phyloP scores from a whole-genome alignment of 768 basidiomycete species.

The Tulasnella sp. region DNA sequence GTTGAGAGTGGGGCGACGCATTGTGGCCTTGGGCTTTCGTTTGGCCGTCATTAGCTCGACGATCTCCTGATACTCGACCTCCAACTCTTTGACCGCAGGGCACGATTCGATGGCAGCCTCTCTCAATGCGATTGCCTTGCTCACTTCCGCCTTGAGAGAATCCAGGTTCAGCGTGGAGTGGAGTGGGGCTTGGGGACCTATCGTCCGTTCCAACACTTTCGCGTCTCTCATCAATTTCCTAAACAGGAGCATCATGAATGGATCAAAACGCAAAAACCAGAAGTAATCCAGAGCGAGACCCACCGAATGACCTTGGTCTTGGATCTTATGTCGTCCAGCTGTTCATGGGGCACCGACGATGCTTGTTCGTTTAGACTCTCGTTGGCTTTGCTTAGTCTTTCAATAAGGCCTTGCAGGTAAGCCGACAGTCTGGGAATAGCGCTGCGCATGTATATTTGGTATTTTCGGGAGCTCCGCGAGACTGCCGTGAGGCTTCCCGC shows the following conservation, averaged over 20 bases:
- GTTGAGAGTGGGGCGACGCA: neutral
- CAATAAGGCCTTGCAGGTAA: neutral
- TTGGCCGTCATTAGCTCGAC: neutral
- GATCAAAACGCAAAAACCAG: neutral
- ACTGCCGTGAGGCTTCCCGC: neutral
- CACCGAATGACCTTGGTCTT: neutral
- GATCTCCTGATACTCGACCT: neutral
- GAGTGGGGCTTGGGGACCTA: neutral
- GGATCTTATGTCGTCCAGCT: neutral
- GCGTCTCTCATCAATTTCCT: neutral
- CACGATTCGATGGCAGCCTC: neutral
- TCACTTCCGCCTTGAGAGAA: neutral
- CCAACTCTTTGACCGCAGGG: conserved; percentile 3
- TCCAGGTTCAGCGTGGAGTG: neutral
- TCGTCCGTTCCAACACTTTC: neutral
- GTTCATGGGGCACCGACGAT: neutral
- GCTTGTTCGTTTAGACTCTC: neutral
- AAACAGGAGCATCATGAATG: neutral
- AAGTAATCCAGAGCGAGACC: neutral
- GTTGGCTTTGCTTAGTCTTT: neutral
- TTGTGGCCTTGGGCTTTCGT: neutral
- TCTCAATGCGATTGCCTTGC: neutral
- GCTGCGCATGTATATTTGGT: neutral
- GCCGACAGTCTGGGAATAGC: neutral
- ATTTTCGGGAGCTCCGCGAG: neutral